These are phyloP conservation scores for Actinomortierella wolfii DNA, from an alignment of 371 early-diverging fungal genomes.

Conservation along the genomic window DNA sequence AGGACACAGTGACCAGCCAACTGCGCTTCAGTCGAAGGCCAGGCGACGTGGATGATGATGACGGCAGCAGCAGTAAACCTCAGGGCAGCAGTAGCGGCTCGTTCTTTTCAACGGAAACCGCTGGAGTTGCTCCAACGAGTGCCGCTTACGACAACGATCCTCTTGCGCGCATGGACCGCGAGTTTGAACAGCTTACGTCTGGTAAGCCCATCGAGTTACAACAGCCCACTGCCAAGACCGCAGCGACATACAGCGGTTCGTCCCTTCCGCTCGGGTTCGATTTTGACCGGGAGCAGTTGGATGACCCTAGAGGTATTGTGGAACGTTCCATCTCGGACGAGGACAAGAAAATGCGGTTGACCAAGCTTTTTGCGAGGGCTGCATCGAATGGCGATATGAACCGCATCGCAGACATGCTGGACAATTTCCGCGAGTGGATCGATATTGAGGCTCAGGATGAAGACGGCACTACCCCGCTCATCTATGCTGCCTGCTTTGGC, in stretches of 20 bases:
- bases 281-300: slow-evolving; percentile 31
- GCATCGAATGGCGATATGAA: slow-evolving; percentile 61
- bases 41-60: slow-evolving; percentile 24
- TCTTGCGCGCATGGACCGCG: slow-evolving; percentile 29
- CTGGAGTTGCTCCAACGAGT: slow-evolving; percentile 5
- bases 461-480: slow-evolving; percentile 83
- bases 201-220: slow-evolving; percentile 24
- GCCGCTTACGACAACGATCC: slow-evolving; percentile 1
- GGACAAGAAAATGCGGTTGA: slow-evolving; percentile 55
- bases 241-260: background rate
- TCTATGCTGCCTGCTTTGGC: slow-evolving; percentile 90
- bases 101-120: slow-evolving; percentile 4
- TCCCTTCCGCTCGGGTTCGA: slow-evolving; percentile 8
- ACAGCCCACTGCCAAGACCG: background rate
- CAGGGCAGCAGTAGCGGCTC: slow-evolving; percentile 3
- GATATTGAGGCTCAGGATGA: slow-evolving; percentile 83
- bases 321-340: slow-evolving; percentile 38
- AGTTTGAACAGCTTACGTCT: slow-evolving; percentile 39
- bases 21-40: slow-evolving; percentile 27
- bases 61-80: slow-evolving; percentile 12
- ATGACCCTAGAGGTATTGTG: slow-evolving; percentile 26
- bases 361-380: slow-evolving; percentile 58
- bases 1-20: slow-evolving; percentile 24
- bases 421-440: slow-evolving; percentile 61
- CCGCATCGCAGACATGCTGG: slow-evolving; percentile 55